A percentile compares a stretch with the other conserved stretches of the same genome.
phyloP scores from a whole-genome alignment of 352 stramenopile species.

The Pythium utonaiense region DNA sequence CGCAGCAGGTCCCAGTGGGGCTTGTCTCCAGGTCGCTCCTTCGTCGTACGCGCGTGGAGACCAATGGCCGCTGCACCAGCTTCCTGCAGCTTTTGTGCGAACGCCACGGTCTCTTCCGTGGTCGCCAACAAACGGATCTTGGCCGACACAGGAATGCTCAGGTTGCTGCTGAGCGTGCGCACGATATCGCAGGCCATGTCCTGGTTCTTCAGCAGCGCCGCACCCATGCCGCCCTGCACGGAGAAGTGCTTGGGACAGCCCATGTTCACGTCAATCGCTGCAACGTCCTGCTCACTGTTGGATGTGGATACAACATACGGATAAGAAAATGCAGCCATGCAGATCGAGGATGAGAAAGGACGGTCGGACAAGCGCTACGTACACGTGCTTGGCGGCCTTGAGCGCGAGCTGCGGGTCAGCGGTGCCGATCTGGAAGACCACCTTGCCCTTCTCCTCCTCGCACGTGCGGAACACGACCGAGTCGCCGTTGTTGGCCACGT shows the following conservation, averaged over 20 bases:
- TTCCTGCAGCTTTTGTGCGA: slow-evolving; percentile 57
- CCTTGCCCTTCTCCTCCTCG: slow-evolving; percentile 65
- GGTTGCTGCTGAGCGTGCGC: slow-evolving; percentile 73
- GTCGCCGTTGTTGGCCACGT: slow-evolving; percentile 79
- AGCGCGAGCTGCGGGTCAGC: slow-evolving; percentile 71
- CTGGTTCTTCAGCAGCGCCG: slow-evolving; percentile 85
- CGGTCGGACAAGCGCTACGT: slow-evolving; percentile 27
- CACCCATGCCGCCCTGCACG: slow-evolving; percentile 90
- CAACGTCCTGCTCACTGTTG: slow-evolving; percentile 74
- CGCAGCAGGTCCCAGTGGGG: slow-evolving; percentile 70
- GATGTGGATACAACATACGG: background rate
- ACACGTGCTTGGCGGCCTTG: slow-evolving; percentile 75
- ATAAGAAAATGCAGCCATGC: background rate
- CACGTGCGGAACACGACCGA: slow-evolving; percentile 88
- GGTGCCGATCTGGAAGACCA: slow-evolving; percentile 91
- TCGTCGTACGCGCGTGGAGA: slow-evolving; percentile 59
- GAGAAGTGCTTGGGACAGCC: slow-evolving; percentile 94
- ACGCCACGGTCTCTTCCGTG: slow-evolving; percentile 65
- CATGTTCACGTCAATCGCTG: slow-evolving; percentile 94
- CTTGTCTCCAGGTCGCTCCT: slow-evolving; percentile 64
- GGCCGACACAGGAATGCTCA: slow-evolving; percentile 83
- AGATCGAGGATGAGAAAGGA: background rate
- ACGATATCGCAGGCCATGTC: slow-evolving; percentile 86
- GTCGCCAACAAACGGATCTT: slow-evolving; percentile 84
- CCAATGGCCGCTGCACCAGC: slow-evolving; percentile 67